phyloP scores from a whole-genome alignment of 345 rosid species.

The Acer yangbiense region DNA sequence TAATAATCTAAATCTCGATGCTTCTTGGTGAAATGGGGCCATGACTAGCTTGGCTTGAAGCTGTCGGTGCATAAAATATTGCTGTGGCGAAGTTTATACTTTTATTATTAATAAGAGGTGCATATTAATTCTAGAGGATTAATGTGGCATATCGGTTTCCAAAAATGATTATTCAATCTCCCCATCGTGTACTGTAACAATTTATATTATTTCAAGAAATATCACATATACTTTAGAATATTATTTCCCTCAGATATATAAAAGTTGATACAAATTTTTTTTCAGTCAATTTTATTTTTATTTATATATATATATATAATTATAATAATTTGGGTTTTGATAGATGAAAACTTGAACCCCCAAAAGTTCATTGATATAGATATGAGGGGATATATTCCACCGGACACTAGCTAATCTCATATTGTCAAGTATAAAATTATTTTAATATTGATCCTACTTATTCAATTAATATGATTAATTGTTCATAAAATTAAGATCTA shows the following conservation, averaged over 20 bases:
- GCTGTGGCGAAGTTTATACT: neutral
- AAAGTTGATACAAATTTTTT: neutral
- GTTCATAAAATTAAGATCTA: no score
- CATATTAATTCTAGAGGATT: neutral
- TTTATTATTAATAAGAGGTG: neutral
- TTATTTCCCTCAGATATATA: neutral
- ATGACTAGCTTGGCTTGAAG: conserved; percentile 13
- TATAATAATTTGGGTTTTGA: no score
- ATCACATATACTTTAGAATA: neutral
- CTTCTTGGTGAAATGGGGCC: neutral
- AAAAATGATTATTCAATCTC: neutral
- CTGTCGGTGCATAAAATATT: conserved; percentile 8
- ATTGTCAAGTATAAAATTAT: no score
- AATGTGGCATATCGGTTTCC: neutral
- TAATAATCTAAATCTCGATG: neutral
- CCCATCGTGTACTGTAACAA: no score
- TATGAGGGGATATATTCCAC: no score
- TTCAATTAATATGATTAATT: no score
- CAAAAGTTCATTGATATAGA: no score
- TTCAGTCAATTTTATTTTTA: no score
- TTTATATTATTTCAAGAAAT: neutral
- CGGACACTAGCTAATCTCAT: no score
- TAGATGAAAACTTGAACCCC: no score
- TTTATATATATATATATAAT: no score
- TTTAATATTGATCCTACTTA: no score